Base-by-base conservation (phyloP, 495 filamentous ascomycete species). In the Astrocystis sublimbata region DNA sequence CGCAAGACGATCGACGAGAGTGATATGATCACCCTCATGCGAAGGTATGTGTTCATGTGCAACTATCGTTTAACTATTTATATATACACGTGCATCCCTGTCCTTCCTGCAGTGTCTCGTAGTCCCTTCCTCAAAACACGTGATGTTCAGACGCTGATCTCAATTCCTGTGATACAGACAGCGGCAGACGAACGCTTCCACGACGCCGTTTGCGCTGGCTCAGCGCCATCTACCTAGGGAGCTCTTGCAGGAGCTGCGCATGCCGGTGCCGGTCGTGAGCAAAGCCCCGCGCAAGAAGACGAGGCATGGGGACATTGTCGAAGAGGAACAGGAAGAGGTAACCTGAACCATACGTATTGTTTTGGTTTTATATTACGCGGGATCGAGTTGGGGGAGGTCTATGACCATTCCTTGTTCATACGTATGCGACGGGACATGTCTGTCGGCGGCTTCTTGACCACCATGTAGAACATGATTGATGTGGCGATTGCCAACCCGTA, bases 401-500 rank as follows among this genome's bases (percentile, higher is more conserved):
- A 75, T 74, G 79, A 91, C 92, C 92, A 96, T 54, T 89, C 84
- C 69, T 83, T 89, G 73, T 88, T 96, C 68, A 91, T 86, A 58
- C 91, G 87, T 57, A 97, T 87, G 56, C 90, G 83, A 43, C 88
- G 84, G 41, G 88, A 70, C 36, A 89, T 82, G 68, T 91, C 88
- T 33, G 87, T 84, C 4, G 92, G 85, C 26, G 92, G 88, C 74
- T 92, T 96, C 63, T 86, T 88, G 41, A 97, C 83, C 47, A 98
- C 84, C 88, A 97, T 90, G 82, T 88, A 96, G 66, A 98, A 81
- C 94, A 98, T 98, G 64, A 97, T 82, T 2, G 92, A 85, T 28
- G 94, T 98, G 62, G 92, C 93, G 21, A 89, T 71, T 36, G 88
- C 88, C 30, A 98, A 83, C 45, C 91, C 91, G 71, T 93, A 98